A percentile compares a stretch with the other conserved stretches of the same genome.
phyloP scores from a whole-genome alignment of 148 eudicot genomes.

The Rheum nobile region DNA sequence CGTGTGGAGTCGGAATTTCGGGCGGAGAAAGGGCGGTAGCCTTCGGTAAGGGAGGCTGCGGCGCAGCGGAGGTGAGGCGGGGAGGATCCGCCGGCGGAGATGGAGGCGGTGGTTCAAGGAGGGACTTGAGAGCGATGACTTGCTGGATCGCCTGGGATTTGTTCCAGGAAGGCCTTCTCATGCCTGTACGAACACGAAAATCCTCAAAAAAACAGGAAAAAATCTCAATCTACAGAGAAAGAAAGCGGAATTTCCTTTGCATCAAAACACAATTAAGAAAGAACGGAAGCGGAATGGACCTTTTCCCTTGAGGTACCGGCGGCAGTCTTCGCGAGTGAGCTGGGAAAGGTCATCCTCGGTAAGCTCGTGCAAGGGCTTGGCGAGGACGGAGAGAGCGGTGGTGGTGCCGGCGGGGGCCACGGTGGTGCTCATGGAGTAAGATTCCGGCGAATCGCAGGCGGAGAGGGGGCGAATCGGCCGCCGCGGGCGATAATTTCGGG shows the following conservation, averaged over 20 bases:
- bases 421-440: neutral
- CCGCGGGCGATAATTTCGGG: slow-evolving; percentile 1
- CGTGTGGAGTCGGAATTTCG: slow-evolving; percentile 7
- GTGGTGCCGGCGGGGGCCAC: neutral
- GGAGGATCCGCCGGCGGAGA: slow-evolving; percentile 18
- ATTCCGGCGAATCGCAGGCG: slow-evolving; percentile 5
- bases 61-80: neutral
- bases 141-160: slow-evolving; percentile 99
- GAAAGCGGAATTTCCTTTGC: neutral
- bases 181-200: slow-evolving; percentile 33
- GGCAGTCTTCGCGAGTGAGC: slow-evolving; percentile 98
- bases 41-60: neutral
- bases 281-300: slow-evolving; percentile 21
- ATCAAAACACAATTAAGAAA: neutral
- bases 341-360: slow-evolving; percentile 98
- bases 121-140: slow-evolving; percentile 71
- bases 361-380: slow-evolving; percentile 66
- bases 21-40: neutral
- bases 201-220: neutral
- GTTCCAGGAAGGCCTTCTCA: slow-evolving; percentile 97
- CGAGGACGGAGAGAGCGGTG: neutral
- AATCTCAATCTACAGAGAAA: neutral
- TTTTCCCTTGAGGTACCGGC: slow-evolving; percentile 86
- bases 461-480: neutral
- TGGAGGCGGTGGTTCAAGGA: slow-evolving; percentile 55